A percentile compares a stretch with the other conserved stretches of the same genome.
Conservation (phyloP, 2,329 filamentous ascomycete genomes). For the Pyricularia pennisetigena region DNA sequence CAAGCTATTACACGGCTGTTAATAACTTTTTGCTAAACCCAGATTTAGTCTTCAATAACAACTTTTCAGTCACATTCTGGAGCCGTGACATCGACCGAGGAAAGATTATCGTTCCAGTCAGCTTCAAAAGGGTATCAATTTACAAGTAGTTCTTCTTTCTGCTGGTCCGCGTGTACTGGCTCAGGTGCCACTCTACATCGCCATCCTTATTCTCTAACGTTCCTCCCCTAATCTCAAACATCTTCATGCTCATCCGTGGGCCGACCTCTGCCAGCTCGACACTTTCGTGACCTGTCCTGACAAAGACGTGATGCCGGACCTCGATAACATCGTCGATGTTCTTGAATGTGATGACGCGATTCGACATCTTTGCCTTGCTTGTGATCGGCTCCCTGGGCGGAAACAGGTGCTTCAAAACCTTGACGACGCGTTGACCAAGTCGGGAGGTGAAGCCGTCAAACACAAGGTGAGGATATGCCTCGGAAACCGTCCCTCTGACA, state of each 20-base stretch:
- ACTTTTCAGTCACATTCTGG: too few relatives aligned
- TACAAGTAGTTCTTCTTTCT: conserved; percentile 93
- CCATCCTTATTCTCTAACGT: conserved; percentile 92
- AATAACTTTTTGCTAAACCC: too few relatives aligned
- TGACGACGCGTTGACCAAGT: conserved; percentile 73
- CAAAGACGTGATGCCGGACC: conserved; percentile 82
- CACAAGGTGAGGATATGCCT: conserved; percentile 88
- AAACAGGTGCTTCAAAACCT: conserved; percentile 89
- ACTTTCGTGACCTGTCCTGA: conserved; percentile 81
- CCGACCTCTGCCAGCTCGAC: conserved; percentile 86
- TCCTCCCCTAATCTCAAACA: conserved; percentile 87
- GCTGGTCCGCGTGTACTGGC: conserved; percentile 87
- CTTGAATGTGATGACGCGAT: conserved; percentile 84
- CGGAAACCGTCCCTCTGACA: conserved; percentile 77
- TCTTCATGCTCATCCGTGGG: conserved; percentile 91
- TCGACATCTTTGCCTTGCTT: conserved; percentile 67
- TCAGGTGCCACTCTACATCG: conserved; percentile 93
- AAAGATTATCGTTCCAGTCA: too few relatives aligned
- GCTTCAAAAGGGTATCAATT: conserved; percentile 15
- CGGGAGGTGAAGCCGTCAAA: conserved; percentile 87
- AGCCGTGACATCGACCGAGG: too few relatives aligned
- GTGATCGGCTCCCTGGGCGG: conserved; percentile 74
- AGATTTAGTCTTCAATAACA: too few relatives aligned
- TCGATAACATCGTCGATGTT: conserved; percentile 93
- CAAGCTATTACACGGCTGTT: too few relatives aligned